These are phyloP conservation scores for Graphilbum sp. DNA, from an alignment of 2,329 filamentous ascomycete genomes.

Conservation along the genomic window DNA sequence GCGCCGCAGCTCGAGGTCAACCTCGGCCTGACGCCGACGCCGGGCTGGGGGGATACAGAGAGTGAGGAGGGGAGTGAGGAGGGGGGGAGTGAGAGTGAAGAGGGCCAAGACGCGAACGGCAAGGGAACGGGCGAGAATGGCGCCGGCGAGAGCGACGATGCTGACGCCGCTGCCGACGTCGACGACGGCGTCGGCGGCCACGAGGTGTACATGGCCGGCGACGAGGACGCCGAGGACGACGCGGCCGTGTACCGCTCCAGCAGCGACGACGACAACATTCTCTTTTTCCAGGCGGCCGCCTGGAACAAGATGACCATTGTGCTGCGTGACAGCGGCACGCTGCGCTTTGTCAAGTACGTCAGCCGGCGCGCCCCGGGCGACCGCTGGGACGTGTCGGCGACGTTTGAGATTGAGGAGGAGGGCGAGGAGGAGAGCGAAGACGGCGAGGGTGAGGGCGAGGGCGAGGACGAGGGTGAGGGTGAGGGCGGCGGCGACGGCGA, in stretches of 20 bases:
- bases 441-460: constrained; percentile 24
- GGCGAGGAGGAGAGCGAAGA: constrained; percentile 27
- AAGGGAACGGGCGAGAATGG: constrained; percentile 11
- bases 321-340: constrained; percentile 65
- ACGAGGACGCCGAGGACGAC: constrained; percentile 48
- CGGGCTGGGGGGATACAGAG: constrained; percentile 56
- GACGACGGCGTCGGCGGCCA: constrained; percentile 58
- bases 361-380: constrained; percentile 70
- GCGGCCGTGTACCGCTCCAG: constrained; percentile 76
- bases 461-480: constrained; percentile 31
- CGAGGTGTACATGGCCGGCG: constrained; percentile 87
- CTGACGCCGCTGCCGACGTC: constrained; percentile 15
- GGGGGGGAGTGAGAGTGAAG: constrained; percentile 12
- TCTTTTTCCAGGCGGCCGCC: constrained; percentile 44
- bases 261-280: constrained; percentile 57
- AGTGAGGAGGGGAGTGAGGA: constrained; percentile 28
- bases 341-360: constrained; percentile 96
- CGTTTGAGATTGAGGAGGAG: constrained; percentile 51
- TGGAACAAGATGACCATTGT: constrained; percentile 94
- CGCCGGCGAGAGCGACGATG: constrained; percentile 11
- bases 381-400: constrained; percentile 77
- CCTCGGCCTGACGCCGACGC: constrained; percentile 68
- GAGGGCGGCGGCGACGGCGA: constrained; percentile 19
- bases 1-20: constrained; percentile 75
- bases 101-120: constrained; percentile 9